phyloP scores from a whole-genome alignment of 805 yeast species.

The Sugiyamaella qingdaonensis region DNA sequence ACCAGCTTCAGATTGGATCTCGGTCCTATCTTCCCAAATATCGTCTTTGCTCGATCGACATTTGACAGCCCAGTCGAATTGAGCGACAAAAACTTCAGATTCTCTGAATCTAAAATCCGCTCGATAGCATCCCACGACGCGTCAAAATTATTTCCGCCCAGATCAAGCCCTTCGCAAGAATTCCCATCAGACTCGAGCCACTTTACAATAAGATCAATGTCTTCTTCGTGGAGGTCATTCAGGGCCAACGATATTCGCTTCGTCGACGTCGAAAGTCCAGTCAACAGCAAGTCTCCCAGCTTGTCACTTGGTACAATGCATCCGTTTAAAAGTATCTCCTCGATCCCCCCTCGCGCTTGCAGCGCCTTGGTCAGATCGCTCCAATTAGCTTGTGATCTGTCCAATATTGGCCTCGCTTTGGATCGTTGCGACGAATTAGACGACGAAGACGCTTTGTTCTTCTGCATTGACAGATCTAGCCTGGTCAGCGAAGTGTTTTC shows the following conservation, averaged over 20 bases:
- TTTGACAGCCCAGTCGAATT: constrained; percentile 58
- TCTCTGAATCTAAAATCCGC: constrained; percentile 21
- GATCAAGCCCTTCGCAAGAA: constrained; percentile 64
- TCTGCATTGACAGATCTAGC: constrained; percentile 28
- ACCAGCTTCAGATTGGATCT: constrained; percentile 60
- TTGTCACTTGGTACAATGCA: constrained; percentile 52
- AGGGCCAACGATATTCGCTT: constrained; percentile 72
- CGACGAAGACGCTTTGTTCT: constrained; percentile 10
- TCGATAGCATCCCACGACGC: constrained; percentile 22
- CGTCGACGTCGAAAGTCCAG: constrained; percentile 54
- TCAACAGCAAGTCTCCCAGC: constrained; percentile 50
- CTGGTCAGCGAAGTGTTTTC: constrained; percentile 20
- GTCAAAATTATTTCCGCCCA: constrained; percentile 60
- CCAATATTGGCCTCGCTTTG: constrained; percentile 19
- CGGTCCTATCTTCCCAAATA: constrained; percentile 45
- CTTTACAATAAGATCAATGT: constrained; percentile 49
- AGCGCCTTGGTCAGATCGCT: constrained; percentile 65
- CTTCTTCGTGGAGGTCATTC: constrained; percentile 59
- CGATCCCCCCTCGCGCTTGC: constrained; percentile 66
- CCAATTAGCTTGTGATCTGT: constrained; percentile 84
- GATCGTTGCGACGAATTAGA: constrained; percentile 1
- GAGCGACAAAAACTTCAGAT: constrained; percentile 52
- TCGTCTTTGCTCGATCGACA: constrained; percentile 40
- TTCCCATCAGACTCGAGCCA: constrained; percentile 50
- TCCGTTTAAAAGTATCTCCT: constrained; percentile 76